Percentiles rank a stretch among this genome's conserved stretches.
Conservation (phyloP, 306 rosid species). For the Carpinus fangiana region DNA sequence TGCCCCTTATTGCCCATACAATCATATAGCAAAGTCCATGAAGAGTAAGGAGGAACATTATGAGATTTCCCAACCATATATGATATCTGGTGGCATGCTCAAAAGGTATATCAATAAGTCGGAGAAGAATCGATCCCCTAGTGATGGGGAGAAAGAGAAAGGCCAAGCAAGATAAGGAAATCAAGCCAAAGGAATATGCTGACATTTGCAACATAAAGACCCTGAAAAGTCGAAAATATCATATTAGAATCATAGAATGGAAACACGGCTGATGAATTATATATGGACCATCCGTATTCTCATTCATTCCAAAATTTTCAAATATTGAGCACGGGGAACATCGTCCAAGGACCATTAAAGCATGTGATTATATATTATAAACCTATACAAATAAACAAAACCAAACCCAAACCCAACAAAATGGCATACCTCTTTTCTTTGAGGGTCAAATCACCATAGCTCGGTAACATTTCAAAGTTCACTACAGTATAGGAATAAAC, state of each 20-base stretch:
- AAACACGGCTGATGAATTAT: conserved; percentile 23
- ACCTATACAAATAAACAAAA: not conserved
- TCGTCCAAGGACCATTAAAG: not conserved
- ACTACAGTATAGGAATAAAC: conserved; percentile 45
- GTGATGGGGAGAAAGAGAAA: conserved; percentile 84
- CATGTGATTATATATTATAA: not conserved
- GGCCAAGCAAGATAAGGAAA: conserved; percentile 63
- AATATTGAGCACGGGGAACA: not conserved
- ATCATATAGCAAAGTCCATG: conserved; percentile 67
- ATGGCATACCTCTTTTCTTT: conserved; percentile 44
- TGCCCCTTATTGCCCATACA: conserved; percentile 68
- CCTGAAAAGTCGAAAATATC: conserved; percentile 41
- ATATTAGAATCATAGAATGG: conserved; percentile 4
- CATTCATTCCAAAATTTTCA: conserved; percentile 1
- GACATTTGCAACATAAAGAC: conserved; percentile 42
- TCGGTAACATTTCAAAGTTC: conserved; percentile 26
- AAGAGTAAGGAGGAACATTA: conserved; percentile 76
- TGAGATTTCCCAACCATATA: conserved; percentile 93
- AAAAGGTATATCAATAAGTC: conserved; percentile 75
- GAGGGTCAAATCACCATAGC: conserved; percentile 21
- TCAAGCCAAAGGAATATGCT: conserved; percentile 63
- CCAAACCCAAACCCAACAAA: not conserved
- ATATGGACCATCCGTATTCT: not conserved
- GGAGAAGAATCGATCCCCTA: conserved; percentile 90
- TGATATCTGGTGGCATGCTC: conserved; percentile 90